A percentile compares a stretch with the other conserved stretches of the same genome.
phyloP scores from a whole-genome alignment of 148 eudicot species.

The Amaranthus cruentus region DNA sequence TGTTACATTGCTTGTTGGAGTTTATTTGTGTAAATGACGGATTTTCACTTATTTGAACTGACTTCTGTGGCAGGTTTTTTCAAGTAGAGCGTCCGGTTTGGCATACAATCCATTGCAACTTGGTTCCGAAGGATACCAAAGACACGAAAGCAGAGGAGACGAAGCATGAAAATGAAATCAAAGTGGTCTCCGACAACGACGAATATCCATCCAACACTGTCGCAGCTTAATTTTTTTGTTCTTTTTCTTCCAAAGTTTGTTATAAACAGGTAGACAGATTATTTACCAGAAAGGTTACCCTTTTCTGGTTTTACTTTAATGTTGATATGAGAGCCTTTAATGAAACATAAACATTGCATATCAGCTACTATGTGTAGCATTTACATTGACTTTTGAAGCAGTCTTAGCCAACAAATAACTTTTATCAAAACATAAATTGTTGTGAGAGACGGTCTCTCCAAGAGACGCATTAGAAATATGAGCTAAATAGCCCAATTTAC shows the following conservation, averaged over 20 bases:
- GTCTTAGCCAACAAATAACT: too few species aligned
- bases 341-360: too few species aligned
- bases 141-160: conserved; percentile 34
- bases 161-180: conserved; percentile 36
- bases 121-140: conserved; percentile 49
- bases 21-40: not conserved
- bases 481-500: too few species aligned
- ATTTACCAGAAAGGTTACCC: too few species aligned
- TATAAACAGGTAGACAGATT: not conserved
- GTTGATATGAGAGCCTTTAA: too few species aligned
- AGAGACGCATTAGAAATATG: too few species aligned
- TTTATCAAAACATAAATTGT: too few species aligned
- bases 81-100: conserved; percentile 90
- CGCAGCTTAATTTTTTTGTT: conserved; percentile 39
- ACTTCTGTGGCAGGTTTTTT: conserved; percentile 56
- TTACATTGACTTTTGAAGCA: too few species aligned
- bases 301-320: too few species aligned
- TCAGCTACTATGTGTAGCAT: too few species aligned
- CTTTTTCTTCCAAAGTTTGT: not conserved
- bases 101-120: conserved; percentile 72
- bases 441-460: too few species aligned
- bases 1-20: not conserved
- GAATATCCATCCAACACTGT: conserved; percentile 30
- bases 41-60: not conserved
- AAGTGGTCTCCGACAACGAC: conserved; percentile 46